These are phyloP conservation scores for Scenedesmus sp. DNA, from an alignment of 163 green algal genomes.

Conservation along the genomic window DNA sequence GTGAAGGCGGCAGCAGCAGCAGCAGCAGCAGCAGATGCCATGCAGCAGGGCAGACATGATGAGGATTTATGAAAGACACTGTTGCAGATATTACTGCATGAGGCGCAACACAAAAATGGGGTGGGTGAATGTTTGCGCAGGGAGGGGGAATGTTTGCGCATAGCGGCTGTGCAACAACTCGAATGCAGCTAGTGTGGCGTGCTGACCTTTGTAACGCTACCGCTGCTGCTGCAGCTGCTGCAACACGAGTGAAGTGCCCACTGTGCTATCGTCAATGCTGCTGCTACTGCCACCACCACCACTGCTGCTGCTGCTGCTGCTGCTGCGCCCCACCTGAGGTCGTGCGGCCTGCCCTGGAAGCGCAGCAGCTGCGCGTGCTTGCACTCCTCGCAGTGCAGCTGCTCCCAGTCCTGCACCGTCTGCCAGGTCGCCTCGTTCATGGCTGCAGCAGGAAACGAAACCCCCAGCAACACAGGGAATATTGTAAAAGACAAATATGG, in stretches of 20 bases:
- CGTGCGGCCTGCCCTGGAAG: slow-evolving; percentile 92
- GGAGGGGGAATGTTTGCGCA: background rate
- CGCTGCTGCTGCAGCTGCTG: background rate
- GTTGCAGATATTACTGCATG: background rate
- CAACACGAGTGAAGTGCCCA: no score
- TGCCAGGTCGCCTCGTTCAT: slow-evolving; percentile 96
- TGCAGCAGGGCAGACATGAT: background rate
- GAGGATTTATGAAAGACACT: no score
- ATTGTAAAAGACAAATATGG: background rate
- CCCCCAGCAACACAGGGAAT: background rate
- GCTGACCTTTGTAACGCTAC: background rate
- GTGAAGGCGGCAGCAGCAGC: background rate
- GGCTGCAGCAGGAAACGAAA: slow-evolving; percentile 50
- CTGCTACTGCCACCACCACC: background rate
- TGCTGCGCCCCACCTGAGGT: slow-evolving; percentile 76
- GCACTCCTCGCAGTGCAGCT: slow-evolving; percentile 85
- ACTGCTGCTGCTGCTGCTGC: background rate
- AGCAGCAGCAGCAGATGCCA: background rate
- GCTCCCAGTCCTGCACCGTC: slow-evolving; percentile 84
- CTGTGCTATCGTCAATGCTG: no score
- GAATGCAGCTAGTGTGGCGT: background rate
- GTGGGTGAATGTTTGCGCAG: background rate
- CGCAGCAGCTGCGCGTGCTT: slow-evolving; percentile 81
- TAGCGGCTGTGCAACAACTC: background rate
- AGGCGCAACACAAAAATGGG: background rate